Evolutionary conservation across 2,329 filamentous ascomycete species (phyloP).

Genomic region (Emericellopsis cladophorae): DNA sequence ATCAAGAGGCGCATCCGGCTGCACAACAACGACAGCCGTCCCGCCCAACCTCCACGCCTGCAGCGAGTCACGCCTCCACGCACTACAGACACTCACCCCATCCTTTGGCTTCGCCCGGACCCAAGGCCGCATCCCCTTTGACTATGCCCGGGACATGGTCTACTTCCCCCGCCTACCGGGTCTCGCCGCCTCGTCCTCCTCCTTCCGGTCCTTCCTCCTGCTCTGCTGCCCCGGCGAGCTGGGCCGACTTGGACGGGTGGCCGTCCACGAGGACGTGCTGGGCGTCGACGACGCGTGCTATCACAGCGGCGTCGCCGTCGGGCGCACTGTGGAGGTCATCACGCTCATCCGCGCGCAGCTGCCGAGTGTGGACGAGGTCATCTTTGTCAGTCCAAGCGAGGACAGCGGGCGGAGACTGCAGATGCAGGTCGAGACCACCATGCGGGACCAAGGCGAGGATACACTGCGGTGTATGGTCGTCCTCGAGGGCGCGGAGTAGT

Average conservation of each 20-base stretch:
- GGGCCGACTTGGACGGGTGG: slow-evolving; percentile 24
- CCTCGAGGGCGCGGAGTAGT: too few species aligned
- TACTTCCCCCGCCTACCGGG: slow-evolving; percentile 29
- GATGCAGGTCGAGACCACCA: slow-evolving; percentile 20
- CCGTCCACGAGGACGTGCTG: slow-evolving; percentile 31
- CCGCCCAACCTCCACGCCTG: slow-evolving; percentile 32
- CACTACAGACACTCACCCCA: slow-evolving; percentile 23
- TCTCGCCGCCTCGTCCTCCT: slow-evolving; percentile 28
- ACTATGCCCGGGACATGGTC: slow-evolving; percentile 26
- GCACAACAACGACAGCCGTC: slow-evolving; percentile 25
- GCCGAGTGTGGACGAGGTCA: slow-evolving; percentile 25
- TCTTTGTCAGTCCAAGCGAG: slow-evolving; percentile 20
- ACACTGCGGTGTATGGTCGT: slow-evolving; percentile 3
- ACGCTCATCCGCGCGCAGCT: slow-evolving; percentile 22
- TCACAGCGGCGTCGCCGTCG: slow-evolving; percentile 20
- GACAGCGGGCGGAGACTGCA: slow-evolving; percentile 11
- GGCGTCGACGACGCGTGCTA: slow-evolving; percentile 1
- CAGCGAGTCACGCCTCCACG: slow-evolving; percentile 30
- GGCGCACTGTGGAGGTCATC: slow-evolving; percentile 25
- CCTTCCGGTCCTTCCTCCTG: slow-evolving; percentile 30
- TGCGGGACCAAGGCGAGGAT: slow-evolving; percentile 12
- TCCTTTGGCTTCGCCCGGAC: slow-evolving; percentile 28
- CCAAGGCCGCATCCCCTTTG: slow-evolving; percentile 28
- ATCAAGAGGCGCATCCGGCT: slow-evolving; percentile 13
- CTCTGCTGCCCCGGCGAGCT: slow-evolving; percentile 28